Conservation (phyloP, 1,284 basidiomycete genomes). For the Leccinum fuscescens region DNA sequence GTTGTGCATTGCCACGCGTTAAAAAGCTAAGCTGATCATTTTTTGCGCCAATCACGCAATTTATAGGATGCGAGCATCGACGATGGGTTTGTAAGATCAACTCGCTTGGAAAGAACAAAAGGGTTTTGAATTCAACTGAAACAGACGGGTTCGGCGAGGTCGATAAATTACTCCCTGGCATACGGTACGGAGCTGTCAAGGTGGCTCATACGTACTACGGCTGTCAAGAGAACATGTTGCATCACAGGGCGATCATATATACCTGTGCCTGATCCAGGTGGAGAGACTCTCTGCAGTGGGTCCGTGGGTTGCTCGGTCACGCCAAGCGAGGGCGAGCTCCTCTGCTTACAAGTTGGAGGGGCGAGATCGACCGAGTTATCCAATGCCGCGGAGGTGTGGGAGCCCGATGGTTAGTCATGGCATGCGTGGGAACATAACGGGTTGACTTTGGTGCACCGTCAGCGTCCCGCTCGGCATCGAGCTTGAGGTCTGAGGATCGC, state of each 20-base stretch:
- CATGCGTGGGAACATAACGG: slow-evolving; percentile 5
- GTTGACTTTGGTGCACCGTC: not conserved
- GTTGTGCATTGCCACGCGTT: not conserved
- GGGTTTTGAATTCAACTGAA: not conserved
- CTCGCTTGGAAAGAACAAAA: not conserved
- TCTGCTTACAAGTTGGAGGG: not conserved
- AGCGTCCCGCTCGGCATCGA: not conserved
- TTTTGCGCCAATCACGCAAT: not conserved
- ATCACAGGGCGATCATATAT: not conserved
- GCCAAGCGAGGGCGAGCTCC: not conserved
- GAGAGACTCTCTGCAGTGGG: not conserved
- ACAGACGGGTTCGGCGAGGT: not conserved
- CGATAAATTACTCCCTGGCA: not conserved
- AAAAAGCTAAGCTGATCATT: not conserved
- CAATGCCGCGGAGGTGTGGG: slow-evolving; percentile 13
- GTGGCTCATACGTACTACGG: not conserved
- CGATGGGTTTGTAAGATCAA: not conserved
- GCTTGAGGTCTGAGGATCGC: not conserved
- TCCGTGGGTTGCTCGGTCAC: not conserved
- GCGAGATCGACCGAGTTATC: slow-evolving; percentile 2
- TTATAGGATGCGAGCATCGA: not conserved
- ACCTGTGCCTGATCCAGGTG: not conserved
- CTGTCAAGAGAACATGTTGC: not conserved
- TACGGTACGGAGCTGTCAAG: not conserved
- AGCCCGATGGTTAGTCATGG: not conserved